Conservation (phyloP, 495 filamentous ascomycete genomes). For the Aspergillus carlsbadensis region DNA sequence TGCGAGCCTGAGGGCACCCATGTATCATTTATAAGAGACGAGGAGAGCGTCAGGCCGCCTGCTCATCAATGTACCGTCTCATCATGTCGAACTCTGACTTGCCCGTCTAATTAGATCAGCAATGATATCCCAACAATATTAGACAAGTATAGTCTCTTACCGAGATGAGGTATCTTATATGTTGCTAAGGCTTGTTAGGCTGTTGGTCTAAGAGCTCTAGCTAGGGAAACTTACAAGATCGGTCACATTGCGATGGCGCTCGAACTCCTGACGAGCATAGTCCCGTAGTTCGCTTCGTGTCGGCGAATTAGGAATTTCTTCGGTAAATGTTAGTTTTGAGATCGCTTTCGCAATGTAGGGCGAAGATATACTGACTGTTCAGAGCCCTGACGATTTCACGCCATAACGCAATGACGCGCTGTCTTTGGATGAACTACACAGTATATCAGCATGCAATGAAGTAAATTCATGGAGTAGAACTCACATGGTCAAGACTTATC, state of each 20-base stretch:
- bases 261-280: conserved; percentile 76
- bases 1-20: too few species aligned
- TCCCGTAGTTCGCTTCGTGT: conserved; percentile 63
- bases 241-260: conserved; percentile 65
- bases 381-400: conserved; percentile 40
- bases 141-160: conserved; percentile 33
- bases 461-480: conserved; percentile 9
- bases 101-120: conserved; percentile 41
- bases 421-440: conserved; percentile 42
- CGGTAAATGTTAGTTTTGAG: neutral
- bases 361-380: conserved; percentile 27
- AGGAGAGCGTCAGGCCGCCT: conserved; percentile 20
- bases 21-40: too few species aligned
- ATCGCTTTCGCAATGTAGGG: neutral
- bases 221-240: conserved; percentile 56
- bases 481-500: conserved; percentile 43
- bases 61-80: conserved; percentile 55
- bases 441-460: conserved; percentile 15
- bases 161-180: conserved; percentile 62
- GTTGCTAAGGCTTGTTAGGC: conserved; percentile 32
- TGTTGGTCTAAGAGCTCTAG: neutral
- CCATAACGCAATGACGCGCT: conserved; percentile 40
- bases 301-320: conserved; percentile 43
- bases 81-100: conserved; percentile 62
- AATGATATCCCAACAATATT: too few species aligned